phyloP scores from a whole-genome alignment of 2,329 filamentous ascomycete species.

The Xylaria hypoxylon region DNA sequence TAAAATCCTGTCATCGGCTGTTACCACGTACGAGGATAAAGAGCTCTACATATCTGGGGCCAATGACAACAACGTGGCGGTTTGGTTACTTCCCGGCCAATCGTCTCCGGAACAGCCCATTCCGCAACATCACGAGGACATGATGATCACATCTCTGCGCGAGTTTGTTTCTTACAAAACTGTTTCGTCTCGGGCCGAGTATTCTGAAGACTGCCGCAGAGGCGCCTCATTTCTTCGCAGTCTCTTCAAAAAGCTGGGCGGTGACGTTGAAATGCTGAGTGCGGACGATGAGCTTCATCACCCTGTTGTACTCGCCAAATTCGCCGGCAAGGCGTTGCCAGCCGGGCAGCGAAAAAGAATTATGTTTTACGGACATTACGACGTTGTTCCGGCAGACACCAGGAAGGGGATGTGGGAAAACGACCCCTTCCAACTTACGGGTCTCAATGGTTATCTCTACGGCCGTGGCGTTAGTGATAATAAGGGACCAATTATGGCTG shows the following conservation, averaged over 20 bases:
- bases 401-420: constrained; percentile 85
- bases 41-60: constrained; percentile 94
- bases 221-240: constrained; percentile 91
- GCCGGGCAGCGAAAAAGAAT: constrained; percentile 81
- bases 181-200: constrained; percentile 86
- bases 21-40: constrained; percentile 75
- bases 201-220: constrained; percentile 89
- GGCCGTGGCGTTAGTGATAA: constrained; percentile 98
- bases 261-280: constrained; percentile 88
- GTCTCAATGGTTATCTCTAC: constrained; percentile 92
- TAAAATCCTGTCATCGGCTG: constrained; percentile 86
- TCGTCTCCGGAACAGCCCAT: constrained; percentile 53
- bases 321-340: constrained; percentile 78
- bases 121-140: constrained; percentile 60
- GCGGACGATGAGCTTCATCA: constrained; percentile 79
- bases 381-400: constrained; percentile 91
- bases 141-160: constrained; percentile 77
- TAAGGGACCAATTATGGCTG: constrained; percentile 94
- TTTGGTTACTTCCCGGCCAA: constrained; percentile 80
- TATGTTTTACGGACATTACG: constrained; percentile 97
- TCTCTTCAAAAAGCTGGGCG: constrained; percentile 92
- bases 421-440: constrained; percentile 90
- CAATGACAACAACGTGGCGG: constrained; percentile 88
- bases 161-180: constrained; percentile 94
- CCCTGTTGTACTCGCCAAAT: constrained; percentile 92